phyloP scores from a whole-genome alignment of 2,329 filamentous ascomycete species.

The Diaporthe sp. region DNA sequence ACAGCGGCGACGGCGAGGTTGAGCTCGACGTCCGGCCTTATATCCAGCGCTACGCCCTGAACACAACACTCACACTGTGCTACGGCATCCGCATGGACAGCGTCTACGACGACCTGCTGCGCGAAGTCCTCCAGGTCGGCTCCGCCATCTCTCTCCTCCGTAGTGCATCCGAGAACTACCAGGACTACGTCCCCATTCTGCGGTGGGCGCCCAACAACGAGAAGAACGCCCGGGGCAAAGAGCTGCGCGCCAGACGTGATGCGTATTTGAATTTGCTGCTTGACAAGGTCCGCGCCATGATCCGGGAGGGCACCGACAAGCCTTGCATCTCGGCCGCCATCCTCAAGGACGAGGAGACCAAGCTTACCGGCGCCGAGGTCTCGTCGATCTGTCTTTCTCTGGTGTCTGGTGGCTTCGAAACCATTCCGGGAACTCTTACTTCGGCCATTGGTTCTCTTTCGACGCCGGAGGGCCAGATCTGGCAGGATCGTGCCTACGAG shows the following conservation, averaged over 20 bases:
- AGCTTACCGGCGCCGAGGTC: conserved; percentile 62
- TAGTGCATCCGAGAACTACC: conserved; percentile 62
- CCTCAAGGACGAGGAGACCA: conserved; percentile 64
- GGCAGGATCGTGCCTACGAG: conserved; percentile 62
- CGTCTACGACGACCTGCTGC: conserved; percentile 60
- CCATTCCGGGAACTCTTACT: conserved; percentile 63
- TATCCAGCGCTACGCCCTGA: conserved; percentile 63
- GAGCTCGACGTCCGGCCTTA: conserved; percentile 60
- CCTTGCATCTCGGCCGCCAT: conserved; percentile 65
- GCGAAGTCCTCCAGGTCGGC: conserved; percentile 63
- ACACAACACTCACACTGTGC: conserved; percentile 64
- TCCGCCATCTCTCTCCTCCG: conserved; percentile 61
- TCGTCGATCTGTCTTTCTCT: conserved; percentile 63
- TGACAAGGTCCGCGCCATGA: conserved; percentile 62
- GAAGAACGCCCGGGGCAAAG: conserved; percentile 58
- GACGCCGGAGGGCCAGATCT: conserved; percentile 58
- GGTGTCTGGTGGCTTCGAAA: conserved; percentile 65
- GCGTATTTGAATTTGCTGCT: conserved; percentile 60
- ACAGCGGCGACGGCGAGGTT: conserved; percentile 52
- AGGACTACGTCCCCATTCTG: conserved; percentile 63
- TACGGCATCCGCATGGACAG: conserved; percentile 66
- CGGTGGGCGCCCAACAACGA: conserved; percentile 63
- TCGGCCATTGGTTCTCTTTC: conserved; percentile 60
- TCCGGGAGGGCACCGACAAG: conserved; percentile 60
- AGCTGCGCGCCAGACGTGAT: conserved; percentile 58